A percentile compares a stretch with the other conserved stretches of the same genome.
Conservation (phyloP, 2,329 filamentous ascomycete genomes). For the Leptographium galeiforme region DNA sequence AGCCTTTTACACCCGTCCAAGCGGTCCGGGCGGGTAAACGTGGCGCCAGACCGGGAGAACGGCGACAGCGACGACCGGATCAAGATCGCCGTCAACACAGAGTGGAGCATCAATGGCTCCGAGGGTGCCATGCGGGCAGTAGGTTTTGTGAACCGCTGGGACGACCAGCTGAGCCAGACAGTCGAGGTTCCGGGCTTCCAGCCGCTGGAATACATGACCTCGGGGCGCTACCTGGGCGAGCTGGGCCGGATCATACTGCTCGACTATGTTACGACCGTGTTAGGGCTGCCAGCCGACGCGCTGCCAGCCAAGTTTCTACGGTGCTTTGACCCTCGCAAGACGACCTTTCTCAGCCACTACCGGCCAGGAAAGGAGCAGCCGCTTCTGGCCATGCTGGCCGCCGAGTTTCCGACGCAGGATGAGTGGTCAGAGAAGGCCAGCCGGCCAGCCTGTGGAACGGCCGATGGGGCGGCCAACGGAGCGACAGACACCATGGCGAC, state of each 20-base stretch:
- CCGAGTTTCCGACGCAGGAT: conserved; percentile 30
- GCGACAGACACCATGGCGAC: conserved; percentile 3
- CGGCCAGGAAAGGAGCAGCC: conserved; percentile 35
- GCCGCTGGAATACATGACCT: conserved; percentile 74
- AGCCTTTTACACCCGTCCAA: conserved; percentile 50
- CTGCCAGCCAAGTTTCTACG: conserved; percentile 43
- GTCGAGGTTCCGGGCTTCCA: conserved; percentile 65
- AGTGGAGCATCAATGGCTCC: conserved; percentile 70
- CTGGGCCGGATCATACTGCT: conserved; percentile 57
- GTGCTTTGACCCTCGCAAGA: conserved; percentile 49
- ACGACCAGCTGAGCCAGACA: conserved; percentile 49
- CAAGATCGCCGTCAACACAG: conserved; percentile 69
- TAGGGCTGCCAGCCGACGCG: conserved; percentile 24
- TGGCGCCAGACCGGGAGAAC: conserved; percentile 30
- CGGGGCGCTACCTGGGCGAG: conserved; percentile 65
- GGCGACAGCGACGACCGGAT: conserved; percentile 42
- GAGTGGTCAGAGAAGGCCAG: background rate
- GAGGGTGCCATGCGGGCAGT: conserved; percentile 51
- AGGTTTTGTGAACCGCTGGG: conserved; percentile 57
- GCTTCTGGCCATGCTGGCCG: conserved; percentile 32
- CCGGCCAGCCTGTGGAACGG: background rate
- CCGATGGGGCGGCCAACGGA: background rate
- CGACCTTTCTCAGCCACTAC: conserved; percentile 59
- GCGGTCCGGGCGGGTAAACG: conserved; percentile 32
- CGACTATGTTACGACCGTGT: conserved; percentile 42